These are phyloP conservation scores for Solanum chaucha DNA, from an alignment of 257 asterid genomes.

Conservation along the genomic window DNA sequence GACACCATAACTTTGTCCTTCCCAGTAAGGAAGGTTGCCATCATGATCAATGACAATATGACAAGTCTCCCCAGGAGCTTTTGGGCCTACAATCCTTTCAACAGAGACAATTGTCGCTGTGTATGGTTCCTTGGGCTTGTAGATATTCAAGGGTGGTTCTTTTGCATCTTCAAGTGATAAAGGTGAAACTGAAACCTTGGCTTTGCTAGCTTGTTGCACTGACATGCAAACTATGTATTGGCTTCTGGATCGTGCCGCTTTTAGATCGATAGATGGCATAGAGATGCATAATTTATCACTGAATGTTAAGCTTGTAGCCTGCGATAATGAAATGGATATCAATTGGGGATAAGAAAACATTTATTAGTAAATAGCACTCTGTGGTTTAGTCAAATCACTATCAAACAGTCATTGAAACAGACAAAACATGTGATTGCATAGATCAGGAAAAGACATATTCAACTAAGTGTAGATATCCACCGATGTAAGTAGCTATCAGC, in stretches of 20 bases:
- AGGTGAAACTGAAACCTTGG: conserved; percentile 67
- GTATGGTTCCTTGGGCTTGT: conserved; percentile 76
- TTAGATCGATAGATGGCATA: conserved; percentile 22
- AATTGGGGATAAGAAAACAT: neutral
- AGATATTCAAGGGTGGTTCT: conserved; percentile 77
- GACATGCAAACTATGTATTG: conserved; percentile 62
- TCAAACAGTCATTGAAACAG: neutral
- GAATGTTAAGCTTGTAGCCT: conserved; percentile 40
- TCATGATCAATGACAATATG: conserved; percentile 90
- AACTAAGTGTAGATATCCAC: neutral
- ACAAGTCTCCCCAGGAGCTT: conserved; percentile 95
- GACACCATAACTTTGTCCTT: conserved; percentile 93
- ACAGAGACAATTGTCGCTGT: conserved; percentile 72
- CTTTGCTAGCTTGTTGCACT: conserved; percentile 70
- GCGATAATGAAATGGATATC: conserved; percentile 16
- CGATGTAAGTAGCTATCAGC: neutral
- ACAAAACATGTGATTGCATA: neutral
- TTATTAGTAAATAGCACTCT: neutral
- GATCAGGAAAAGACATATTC: neutral
- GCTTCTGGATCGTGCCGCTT: conserved; percentile 15
- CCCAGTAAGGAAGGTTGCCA: conserved; percentile 93
- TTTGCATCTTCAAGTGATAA: conserved; percentile 67
- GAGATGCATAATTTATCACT: conserved; percentile 29
- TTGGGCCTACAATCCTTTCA: conserved; percentile 84
- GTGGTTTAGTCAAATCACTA: neutral